Base-by-base conservation (phyloP, 139 green algal genomes). In the Tetraselmis chui region DNA sequence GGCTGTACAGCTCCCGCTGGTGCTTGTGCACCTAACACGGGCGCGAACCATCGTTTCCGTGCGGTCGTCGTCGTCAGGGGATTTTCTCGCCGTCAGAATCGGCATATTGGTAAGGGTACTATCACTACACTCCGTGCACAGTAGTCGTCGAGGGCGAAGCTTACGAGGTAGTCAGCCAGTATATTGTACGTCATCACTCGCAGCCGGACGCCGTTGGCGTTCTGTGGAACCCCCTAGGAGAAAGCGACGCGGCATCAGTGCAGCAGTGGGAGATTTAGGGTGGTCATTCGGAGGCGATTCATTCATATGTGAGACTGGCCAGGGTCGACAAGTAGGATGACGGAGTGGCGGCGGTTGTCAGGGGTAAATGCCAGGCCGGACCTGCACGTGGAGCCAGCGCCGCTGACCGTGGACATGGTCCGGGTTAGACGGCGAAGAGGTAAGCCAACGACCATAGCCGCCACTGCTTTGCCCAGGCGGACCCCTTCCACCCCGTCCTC, bases 181-280 rank as follows among this genome's bases (percentile, higher is more conserved):
- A 95, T 81, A 83, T 97, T 97, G 88, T 96, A 97, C 0, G 85
- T 90, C 91, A 97, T 93, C 25, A 97, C 81, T 0, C 89, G 85
- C 28, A 95, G 87, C 59, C 31, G 79, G n/a, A 76, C 80, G 78
- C 80, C 45, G 45, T 67, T 67, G 45, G 45, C 45, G 45, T 18
- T 18, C 18, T n/a, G n/a, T n/a, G n/a, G n/a, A n/a, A n/a, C n/a
- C n/a, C n/a, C n/a, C n/a, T n/a, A n/a, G n/a, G n/a, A n/a, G n/a
- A n/a, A n/a, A n/a, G n/a, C n/a, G n/a, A n/a, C n/a, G n/a, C n/a
- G n/a, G n/a, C n/a, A n/a, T n/a, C n/a, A n/a, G n/a, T n/a, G n/a
- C n/a, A n/a, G n/a, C n/a, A n/a, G n/a, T n/a, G n/a, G n/a, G n/a
- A n/a, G n/a, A n/a, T n/a, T n/a, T n/a, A n/a, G n/a, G n/a, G n/a